phyloP scores from a whole-genome alignment of 305 asterid genomes.

The Petunia hybrid region DNA sequence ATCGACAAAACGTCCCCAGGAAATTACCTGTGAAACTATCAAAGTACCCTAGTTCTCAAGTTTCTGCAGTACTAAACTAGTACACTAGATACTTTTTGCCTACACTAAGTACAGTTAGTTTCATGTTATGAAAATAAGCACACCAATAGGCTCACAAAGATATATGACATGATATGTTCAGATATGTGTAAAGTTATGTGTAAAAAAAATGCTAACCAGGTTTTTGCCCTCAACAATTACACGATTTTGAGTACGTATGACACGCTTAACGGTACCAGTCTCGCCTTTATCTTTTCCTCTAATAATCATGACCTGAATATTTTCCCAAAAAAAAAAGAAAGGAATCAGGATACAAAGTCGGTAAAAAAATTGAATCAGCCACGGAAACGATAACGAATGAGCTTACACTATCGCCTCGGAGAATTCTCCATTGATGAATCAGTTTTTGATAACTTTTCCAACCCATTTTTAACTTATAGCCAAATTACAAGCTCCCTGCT shows the following conservation, averaged over 20 bases:
- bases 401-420: conserved; percentile 91
- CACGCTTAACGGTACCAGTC: conserved; percentile 80
- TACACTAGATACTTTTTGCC: too few relatives aligned
- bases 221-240: conserved; percentile 93
- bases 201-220: conserved; percentile 58
- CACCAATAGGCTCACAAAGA: too few relatives aligned
- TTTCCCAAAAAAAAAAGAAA: conserved; percentile 17
- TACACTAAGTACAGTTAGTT: too few relatives aligned
- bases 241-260: conserved; percentile 86
- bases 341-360: not conserved
- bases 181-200: not conserved
- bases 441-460: conserved; percentile 97
- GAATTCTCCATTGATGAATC: conserved; percentile 88
- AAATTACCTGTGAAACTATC: too few relatives aligned
- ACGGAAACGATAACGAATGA: conserved; percentile 2
- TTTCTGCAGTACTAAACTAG: too few relatives aligned
- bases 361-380: not conserved
- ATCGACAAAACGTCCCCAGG: too few relatives aligned
- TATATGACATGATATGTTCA: conserved; percentile 13
- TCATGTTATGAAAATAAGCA: too few relatives aligned
- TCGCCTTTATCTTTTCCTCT: conserved; percentile 96
- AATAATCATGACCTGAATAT: conserved; percentile 78
- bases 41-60: too few relatives aligned
- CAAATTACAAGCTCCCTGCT: conserved; percentile 16
- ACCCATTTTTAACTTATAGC: conserved; percentile 61